These are phyloP conservation scores for Piper betle DNA, from an alignment of 164 flowering plant species.

Conservation along the genomic window DNA sequence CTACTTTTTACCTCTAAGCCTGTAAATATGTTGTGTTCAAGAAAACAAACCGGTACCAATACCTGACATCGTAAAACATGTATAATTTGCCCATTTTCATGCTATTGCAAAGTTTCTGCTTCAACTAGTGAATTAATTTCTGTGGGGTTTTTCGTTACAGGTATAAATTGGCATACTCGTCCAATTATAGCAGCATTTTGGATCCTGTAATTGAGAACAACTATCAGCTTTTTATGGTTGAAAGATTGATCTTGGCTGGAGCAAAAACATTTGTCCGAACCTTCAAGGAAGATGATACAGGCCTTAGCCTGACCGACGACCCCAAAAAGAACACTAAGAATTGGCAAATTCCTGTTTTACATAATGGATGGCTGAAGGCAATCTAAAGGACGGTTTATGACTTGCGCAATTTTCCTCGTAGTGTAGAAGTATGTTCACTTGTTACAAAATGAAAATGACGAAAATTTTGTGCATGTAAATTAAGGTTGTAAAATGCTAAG, in stretches of 20 bases:
- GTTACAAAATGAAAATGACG: too few species aligned
- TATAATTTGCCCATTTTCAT: too few species aligned
- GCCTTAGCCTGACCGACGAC: constrained; percentile 79
- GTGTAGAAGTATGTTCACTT: not conserved
- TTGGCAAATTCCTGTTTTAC: constrained; percentile 81
- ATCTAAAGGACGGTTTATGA: not conserved
- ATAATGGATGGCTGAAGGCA: constrained; percentile 21
- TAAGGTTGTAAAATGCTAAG: too few species aligned
- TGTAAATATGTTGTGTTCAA: too few species aligned
- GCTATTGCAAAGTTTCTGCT: not conserved
- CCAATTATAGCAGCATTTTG: constrained; percentile 68
- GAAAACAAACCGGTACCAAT: not conserved
- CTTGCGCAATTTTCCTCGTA: not conserved
- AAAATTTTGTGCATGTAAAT: too few species aligned
- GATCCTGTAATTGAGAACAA: constrained; percentile 83
- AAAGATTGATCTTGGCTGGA: constrained; percentile 71
- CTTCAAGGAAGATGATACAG: constrained; percentile 61
- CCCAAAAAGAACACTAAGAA: constrained; percentile 84
- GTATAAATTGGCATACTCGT: constrained; percentile 81
- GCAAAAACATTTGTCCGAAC: constrained; percentile 78
- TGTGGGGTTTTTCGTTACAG: constrained; percentile 25
- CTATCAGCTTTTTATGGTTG: constrained; percentile 87
- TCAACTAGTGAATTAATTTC: not conserved
- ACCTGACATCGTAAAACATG: not conserved
- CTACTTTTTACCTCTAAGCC: too few species aligned